Percentiles rank a stretch among this genome's conserved stretches.
Conservation (phyloP, 1,284 basidiomycete genomes). For the Microstroma glucosiphilum region DNA sequence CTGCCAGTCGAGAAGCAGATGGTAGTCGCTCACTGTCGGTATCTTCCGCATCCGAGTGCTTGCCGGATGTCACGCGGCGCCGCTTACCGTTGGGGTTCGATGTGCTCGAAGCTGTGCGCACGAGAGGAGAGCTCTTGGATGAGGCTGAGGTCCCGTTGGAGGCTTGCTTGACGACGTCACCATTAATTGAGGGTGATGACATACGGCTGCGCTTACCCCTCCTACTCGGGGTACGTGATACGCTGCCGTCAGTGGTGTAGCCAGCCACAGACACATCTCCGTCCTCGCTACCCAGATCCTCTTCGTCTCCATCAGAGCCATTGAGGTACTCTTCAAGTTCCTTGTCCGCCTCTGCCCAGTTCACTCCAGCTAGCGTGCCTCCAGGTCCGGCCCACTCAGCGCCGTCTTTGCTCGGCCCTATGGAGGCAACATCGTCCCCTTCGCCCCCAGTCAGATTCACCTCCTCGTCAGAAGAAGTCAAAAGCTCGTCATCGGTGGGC, state of each 20-base stretch:
- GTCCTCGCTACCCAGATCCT: slow-evolving; percentile 24
- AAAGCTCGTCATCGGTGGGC: background rate
- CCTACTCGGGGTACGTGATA: background rate
- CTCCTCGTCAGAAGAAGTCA: background rate
- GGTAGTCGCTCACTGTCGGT: background rate
- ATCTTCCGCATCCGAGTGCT: background rate
- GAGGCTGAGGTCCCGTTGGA: background rate
- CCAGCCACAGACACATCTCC: slow-evolving; percentile 6
- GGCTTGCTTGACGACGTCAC: background rate
- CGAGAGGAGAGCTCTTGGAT: background rate
- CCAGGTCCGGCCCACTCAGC: background rate
- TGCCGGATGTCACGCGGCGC: background rate
- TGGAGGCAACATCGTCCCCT: slow-evolving; percentile 5
- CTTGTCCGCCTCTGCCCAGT: slow-evolving; percentile 71
- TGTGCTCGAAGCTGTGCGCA: background rate
- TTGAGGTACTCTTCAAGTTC: slow-evolving; percentile 70
- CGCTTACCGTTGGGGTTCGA: background rate
- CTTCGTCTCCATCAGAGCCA: slow-evolving; percentile 58
- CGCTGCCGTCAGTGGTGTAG: background rate
- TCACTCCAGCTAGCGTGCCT: slow-evolving; percentile 28
- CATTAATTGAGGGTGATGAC: background rate
- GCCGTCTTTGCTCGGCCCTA: slow-evolving; percentile 6
- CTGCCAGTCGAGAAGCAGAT: background rate
- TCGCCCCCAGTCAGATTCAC: slow-evolving; percentile 5
- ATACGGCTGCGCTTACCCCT: background rate